phyloP scores from a whole-genome alignment of 768 basidiomycete species.

The Boletellus sp. region DNA sequence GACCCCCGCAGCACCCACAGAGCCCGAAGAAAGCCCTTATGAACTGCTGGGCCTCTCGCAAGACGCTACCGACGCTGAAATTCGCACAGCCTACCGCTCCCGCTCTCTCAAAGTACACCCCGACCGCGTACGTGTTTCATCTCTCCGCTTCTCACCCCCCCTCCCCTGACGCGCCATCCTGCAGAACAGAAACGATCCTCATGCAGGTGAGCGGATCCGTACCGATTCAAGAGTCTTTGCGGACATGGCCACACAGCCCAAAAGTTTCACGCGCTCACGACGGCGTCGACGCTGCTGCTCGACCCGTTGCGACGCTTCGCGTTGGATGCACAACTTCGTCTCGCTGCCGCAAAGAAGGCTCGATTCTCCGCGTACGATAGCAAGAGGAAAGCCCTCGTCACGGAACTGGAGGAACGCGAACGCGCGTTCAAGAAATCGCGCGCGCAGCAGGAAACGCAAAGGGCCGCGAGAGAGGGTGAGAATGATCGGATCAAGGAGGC shows the following conservation, averaged over 20 bases:
- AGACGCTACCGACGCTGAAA: constrained; percentile 74
- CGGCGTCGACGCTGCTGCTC: constrained; percentile 75
- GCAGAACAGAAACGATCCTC: constrained; percentile 76
- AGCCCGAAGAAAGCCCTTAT: constrained; percentile 70
- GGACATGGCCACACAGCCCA: constrained; percentile 40
- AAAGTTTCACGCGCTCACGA: constrained; percentile 82
- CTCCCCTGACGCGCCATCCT: not conserved
- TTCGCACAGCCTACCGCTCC: constrained; percentile 74
- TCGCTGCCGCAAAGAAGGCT: constrained; percentile 63
- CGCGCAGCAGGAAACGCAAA: constrained; percentile 58
- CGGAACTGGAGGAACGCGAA: constrained; percentile 78
- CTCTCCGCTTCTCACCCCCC: constrained; percentile 13
- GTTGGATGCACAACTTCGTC: constrained; percentile 73
- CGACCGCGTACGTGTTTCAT: constrained; percentile 58
- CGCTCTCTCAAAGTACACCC: constrained; percentile 84
- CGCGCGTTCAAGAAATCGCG: constrained; percentile 70
- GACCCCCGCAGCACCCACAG: constrained; percentile 30
- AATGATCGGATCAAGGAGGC: constrained; percentile 74
- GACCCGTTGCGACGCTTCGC: constrained; percentile 77
- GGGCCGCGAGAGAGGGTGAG: constrained; percentile 51
- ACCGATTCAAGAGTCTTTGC: not conserved
- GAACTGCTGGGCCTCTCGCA: constrained; percentile 58
- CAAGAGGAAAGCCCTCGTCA: constrained; percentile 71
- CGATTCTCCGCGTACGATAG: constrained; percentile 67
- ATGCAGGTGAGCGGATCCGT: constrained; percentile 51